A percentile compares a stretch with the other conserved stretches of the same genome.
Conservation (phyloP, 192 early-diverging fungal species). For the Mortierella claussenii region DNA sequence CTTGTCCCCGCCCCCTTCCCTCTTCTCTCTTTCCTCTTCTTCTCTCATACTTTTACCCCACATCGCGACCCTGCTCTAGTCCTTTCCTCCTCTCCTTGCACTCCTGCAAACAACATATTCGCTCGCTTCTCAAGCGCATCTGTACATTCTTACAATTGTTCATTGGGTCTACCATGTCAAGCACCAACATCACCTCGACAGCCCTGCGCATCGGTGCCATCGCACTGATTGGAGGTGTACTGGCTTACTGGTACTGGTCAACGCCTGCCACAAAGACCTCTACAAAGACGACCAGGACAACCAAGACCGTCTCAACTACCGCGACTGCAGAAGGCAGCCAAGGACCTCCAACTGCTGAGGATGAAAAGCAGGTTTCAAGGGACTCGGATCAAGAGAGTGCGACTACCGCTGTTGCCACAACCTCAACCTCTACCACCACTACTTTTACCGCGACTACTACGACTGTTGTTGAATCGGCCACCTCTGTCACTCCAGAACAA, state of each 20-base stretch:
- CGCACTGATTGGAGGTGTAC: slow-evolving; percentile 8
- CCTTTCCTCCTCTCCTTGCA: not conserved
- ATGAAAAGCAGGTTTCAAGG: not conserved
- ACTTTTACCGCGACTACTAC: not conserved
- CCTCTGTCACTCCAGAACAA: no score
- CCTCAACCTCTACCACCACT: slow-evolving; percentile 7
- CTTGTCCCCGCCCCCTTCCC: no score
- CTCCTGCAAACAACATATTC: not conserved
- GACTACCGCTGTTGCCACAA: not conserved
- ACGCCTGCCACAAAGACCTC: not conserved
- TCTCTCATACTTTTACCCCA: no score
- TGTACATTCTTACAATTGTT: not conserved
- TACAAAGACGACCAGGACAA: not conserved
- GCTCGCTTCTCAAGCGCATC: not conserved
- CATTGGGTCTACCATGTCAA: not conserved
- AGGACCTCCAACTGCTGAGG: not conserved
- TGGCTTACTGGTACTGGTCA: slow-evolving; percentile 12
- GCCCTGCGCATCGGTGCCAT: slow-evolving; percentile 8
- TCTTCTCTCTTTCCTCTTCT: no score
- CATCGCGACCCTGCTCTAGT: no score
- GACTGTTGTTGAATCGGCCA: not conserved
- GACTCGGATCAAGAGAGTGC: not conserved
- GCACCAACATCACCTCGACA: not conserved
- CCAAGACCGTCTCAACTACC: not conserved
- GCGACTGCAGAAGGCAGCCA: not conserved